A percentile compares a stretch with the other conserved stretches of the same genome.
phyloP scores from a whole-genome alignment of 768 basidiomycete species.

The Sutorius australiensis region DNA sequence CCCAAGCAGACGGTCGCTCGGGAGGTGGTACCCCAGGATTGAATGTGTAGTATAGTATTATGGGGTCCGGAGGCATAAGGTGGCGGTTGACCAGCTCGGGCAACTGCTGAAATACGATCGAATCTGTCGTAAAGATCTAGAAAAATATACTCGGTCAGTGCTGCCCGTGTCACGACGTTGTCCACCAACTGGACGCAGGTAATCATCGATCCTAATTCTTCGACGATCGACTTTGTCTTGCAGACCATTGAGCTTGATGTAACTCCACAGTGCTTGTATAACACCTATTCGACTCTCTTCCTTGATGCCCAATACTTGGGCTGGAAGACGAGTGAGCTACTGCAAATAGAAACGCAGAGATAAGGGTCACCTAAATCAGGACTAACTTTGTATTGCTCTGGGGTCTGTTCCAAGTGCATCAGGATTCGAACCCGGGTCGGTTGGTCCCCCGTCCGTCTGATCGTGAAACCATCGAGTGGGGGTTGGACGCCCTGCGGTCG shows the following conservation, averaged over 20 bases:
- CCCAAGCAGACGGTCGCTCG: constrained; percentile 75
- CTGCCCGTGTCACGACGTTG: not conserved
- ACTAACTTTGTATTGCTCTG: constrained; percentile 79
- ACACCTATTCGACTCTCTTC: constrained; percentile 82
- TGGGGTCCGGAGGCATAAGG: constrained; percentile 72
- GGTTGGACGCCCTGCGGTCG: constrained; percentile 53
- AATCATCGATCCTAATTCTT: constrained; percentile 64
- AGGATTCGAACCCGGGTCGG: constrained; percentile 77
- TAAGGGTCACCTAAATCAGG: constrained; percentile 60
- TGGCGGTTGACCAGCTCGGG: constrained; percentile 84
- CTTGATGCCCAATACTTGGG: constrained; percentile 67
- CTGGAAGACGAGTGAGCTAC: constrained; percentile 32
- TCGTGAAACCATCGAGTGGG: constrained; percentile 79
- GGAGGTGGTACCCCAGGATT: constrained; percentile 61
- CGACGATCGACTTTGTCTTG: constrained; percentile 82
- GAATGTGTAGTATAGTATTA: constrained; percentile 73
- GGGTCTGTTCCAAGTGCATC: constrained; percentile 82
- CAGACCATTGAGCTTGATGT: constrained; percentile 78
- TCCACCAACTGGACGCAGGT: constrained; percentile 53
- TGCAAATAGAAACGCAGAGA: not conserved
- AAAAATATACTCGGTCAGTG: not conserved
- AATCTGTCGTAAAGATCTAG: constrained; percentile 71
- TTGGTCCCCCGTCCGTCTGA: constrained; percentile 76
- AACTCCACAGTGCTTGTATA: constrained; percentile 85
- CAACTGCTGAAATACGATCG: constrained; percentile 70